Percentiles rank a stretch among this genome's conserved stretches.
These are phyloP conservation scores for Scutellaria minor DNA, from an alignment of 257 asterid species.

Conservation along the genomic window DNA sequence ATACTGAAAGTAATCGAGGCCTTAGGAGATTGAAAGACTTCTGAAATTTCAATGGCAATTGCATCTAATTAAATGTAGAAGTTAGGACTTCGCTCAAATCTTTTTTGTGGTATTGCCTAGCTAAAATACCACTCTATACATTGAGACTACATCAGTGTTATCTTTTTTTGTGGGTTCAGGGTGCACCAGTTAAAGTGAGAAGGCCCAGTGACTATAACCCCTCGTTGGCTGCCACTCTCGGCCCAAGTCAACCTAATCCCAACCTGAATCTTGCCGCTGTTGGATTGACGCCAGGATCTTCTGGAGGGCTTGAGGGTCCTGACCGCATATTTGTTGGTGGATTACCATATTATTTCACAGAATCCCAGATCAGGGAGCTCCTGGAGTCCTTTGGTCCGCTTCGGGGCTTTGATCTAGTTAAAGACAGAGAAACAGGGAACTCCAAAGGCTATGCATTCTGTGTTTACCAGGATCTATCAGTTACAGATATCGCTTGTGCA, in stretches of 20 bases:
- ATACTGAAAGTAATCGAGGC: no score
- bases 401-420: conserved; percentile 92
- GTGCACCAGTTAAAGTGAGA: conserved; percentile 97
- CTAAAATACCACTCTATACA: conserved; percentile 4
- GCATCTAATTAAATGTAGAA: conserved; percentile 4
- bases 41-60: not conserved
- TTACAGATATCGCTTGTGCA: conserved; percentile 97
- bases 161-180: conserved; percentile 51
- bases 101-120: conserved; percentile 14
- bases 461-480: conserved; percentile 88
- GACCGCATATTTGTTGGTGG: conserved; percentile 98
- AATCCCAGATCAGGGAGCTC: conserved; percentile 90
- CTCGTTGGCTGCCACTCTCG: conserved; percentile 94
- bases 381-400: conserved; percentile 97
- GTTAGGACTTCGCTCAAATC: not conserved
- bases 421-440: conserved; percentile 98
- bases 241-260: conserved; percentile 95
- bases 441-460: conserved; percentile 99
- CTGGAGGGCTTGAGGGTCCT: conserved; percentile 98
- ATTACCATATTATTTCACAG: conserved; percentile 93
- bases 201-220: conserved; percentile 99
- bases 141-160: not conserved
- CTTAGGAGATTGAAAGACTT: not conserved
- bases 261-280: conserved; percentile 89
- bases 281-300: conserved; percentile 89